phyloP scores from a whole-genome alignment of 768 basidiomycete species.

The Dentipellis sp. region DNA sequence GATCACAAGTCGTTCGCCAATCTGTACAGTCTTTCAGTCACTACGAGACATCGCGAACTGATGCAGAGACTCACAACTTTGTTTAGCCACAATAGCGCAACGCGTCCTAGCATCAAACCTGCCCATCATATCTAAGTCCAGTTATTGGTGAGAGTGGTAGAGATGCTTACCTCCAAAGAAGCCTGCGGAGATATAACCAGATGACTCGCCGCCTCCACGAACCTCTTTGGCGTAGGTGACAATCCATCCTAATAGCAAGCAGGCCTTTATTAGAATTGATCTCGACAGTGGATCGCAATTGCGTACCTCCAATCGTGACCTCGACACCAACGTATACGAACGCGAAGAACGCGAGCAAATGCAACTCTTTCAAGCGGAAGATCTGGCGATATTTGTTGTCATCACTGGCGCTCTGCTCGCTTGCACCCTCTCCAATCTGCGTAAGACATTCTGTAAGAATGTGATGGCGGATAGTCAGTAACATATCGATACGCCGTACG shows the following conservation, averaged over 20 bases:
- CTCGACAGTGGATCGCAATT: no score
- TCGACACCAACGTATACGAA: constrained; percentile 32
- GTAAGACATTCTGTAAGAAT: constrained; percentile 37
- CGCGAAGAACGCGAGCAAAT: constrained; percentile 30
- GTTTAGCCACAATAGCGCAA: neutral
- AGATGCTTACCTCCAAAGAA: constrained; percentile 28
- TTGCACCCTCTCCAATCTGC: constrained; percentile 39
- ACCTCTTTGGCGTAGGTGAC: constrained; percentile 38
- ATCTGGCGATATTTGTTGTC: constrained; percentile 37
- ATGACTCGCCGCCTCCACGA: constrained; percentile 31
- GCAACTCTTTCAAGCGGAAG: constrained; percentile 25
- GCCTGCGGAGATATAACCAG: constrained; percentile 40
- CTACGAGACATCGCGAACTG: neutral
- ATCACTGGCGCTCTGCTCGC: constrained; percentile 27
- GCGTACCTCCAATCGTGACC: constrained; percentile 25
- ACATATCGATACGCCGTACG: neutral
- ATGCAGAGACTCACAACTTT: neutral
- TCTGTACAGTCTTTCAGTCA: neutral
- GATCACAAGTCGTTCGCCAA: neutral
- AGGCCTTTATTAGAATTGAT: no score
- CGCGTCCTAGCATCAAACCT: constrained; percentile 2
- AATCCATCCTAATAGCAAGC: constrained; percentile 33
- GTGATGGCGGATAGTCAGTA: neutral
- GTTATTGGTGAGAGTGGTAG: neutral
- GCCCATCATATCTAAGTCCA: neutral